Conservation (phyloP, 306 rosid genomes). For the Trifolium subterraneum region DNA sequence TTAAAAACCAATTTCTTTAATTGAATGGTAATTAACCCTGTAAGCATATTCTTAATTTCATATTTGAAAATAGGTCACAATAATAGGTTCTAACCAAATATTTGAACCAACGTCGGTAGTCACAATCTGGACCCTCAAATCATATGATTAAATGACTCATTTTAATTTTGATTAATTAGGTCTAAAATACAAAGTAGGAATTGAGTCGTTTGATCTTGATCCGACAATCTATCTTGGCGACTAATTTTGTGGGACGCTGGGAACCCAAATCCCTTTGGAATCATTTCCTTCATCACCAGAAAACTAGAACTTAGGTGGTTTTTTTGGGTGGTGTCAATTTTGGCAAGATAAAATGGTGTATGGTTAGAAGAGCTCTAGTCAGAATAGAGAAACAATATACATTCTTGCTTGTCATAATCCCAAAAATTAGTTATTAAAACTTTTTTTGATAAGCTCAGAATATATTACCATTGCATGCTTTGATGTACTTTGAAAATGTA, state of each 20-base stretch:
- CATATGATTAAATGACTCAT: not conserved
- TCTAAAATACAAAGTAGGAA: not conserved
- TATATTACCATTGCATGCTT: too few species aligned
- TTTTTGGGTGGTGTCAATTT: too few species aligned
- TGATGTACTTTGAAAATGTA: too few species aligned
- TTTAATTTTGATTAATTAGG: not conserved
- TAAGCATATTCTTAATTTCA: constrained; percentile 17
- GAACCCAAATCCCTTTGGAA: not conserved
- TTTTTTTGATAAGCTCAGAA: too few species aligned
- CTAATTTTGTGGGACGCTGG: not conserved
- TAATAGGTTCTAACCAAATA: not conserved
- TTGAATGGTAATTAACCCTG: not conserved
- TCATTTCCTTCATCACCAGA: not conserved
- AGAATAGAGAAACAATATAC: too few species aligned
- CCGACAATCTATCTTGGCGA: not conserved
- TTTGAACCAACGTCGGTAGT: not conserved
- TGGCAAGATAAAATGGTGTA: not conserved
- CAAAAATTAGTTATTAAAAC: too few species aligned
- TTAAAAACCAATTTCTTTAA: too few species aligned
- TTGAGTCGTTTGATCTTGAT: not conserved
- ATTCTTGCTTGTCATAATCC: too few species aligned
- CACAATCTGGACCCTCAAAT: not conserved
- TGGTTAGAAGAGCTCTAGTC: too few species aligned
- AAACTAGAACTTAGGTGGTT: not conserved
- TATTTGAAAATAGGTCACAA: not conserved